These are phyloP conservation scores for Phytophthora sojae DNA, from an alignment of 352 stramenopile genomes.

Conservation along the genomic window DNA sequence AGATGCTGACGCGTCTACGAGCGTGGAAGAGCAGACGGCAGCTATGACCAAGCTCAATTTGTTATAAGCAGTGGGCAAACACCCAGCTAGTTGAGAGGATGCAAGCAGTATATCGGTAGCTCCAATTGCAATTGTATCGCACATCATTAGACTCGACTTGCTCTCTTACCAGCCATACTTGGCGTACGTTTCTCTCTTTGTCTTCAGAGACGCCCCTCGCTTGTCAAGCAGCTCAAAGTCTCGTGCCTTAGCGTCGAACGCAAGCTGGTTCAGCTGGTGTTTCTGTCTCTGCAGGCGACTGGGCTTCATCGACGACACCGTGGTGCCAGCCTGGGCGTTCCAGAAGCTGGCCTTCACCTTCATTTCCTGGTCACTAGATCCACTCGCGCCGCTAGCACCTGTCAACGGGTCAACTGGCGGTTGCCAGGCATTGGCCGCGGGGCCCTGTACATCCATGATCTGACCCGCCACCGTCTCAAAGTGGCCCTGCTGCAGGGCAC, in stretches of 20 bases:
- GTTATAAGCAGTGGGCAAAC: constrained; percentile 16
- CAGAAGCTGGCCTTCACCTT: constrained; percentile 82
- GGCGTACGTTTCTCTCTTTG: constrained; percentile 79
- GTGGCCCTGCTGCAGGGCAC: constrained; percentile 72
- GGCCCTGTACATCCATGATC: constrained; percentile 72
- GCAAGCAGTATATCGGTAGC: constrained; percentile 13
- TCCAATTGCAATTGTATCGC: constrained; percentile 21
- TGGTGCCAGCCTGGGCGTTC: constrained; percentile 61
- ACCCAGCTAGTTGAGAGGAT: not conserved
- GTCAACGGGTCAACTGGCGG: constrained; percentile 42
- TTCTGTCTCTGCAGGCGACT: constrained; percentile 81
- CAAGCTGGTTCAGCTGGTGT: constrained; percentile 85
- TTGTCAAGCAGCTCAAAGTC: constrained; percentile 80
- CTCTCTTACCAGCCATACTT: constrained; percentile 79
- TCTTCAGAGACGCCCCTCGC: constrained; percentile 70
- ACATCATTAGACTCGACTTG: constrained; percentile 5
- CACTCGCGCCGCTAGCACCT: constrained; percentile 9
- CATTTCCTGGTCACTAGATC: constrained; percentile 40
- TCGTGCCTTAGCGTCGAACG: constrained; percentile 77
- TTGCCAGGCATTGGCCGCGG: constrained; percentile 60
- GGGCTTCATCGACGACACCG: constrained; percentile 65
- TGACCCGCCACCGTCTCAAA: constrained; percentile 66
- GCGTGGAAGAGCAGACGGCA: constrained; percentile 38
- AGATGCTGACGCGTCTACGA: constrained; percentile 14
- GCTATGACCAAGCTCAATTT: constrained; percentile 37